Conservation (phyloP, 352 stramenopile species). For the Globisporangium abappressorium region DNA sequence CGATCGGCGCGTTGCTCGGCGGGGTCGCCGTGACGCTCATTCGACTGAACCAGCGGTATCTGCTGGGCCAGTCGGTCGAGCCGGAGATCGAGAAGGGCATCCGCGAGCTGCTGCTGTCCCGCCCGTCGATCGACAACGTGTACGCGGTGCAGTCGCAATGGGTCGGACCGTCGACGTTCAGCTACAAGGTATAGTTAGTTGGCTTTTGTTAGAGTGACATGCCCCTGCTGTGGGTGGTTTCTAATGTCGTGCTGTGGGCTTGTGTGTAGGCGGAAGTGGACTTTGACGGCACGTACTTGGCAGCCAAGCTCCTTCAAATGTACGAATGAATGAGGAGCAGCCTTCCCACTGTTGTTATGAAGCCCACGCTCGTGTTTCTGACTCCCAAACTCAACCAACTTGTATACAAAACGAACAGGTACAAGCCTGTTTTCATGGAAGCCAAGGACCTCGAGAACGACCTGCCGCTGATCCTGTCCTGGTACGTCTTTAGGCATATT, state of each 20-base stretch:
- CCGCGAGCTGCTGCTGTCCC: slow-evolving; percentile 68
- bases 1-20: slow-evolving; percentile 92
- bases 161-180: slow-evolving; percentile 97
- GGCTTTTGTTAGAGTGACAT: too few relatives aligned
- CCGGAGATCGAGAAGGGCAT: slow-evolving; percentile 88
- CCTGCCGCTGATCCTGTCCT: slow-evolving; percentile 91
- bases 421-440: slow-evolving; percentile 92
- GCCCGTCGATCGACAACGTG: slow-evolving; percentile 93
- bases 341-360: not conserved
- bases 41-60: slow-evolving; percentile 94
- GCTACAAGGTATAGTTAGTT: slow-evolving; percentile 88
- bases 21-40: slow-evolving; percentile 92
- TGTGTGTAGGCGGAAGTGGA: slow-evolving; percentile 94
- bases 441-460: slow-evolving; percentile 91
- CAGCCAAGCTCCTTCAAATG: slow-evolving; percentile 91
- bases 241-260: not conserved
- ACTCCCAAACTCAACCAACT: not conserved
- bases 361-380: not conserved
- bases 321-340: slow-evolving; percentile 18
- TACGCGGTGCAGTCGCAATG: slow-evolving; percentile 97
- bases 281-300: slow-evolving; percentile 98
- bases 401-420: slow-evolving; percentile 40
- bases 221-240: not conserved
- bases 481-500: slow-evolving; percentile 44
- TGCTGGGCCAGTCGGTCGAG: slow-evolving; percentile 96